Evolutionary conservation across 768 basidiomycete genomes (phyloP).

Genomic region (Mycena haematopus): DNA sequence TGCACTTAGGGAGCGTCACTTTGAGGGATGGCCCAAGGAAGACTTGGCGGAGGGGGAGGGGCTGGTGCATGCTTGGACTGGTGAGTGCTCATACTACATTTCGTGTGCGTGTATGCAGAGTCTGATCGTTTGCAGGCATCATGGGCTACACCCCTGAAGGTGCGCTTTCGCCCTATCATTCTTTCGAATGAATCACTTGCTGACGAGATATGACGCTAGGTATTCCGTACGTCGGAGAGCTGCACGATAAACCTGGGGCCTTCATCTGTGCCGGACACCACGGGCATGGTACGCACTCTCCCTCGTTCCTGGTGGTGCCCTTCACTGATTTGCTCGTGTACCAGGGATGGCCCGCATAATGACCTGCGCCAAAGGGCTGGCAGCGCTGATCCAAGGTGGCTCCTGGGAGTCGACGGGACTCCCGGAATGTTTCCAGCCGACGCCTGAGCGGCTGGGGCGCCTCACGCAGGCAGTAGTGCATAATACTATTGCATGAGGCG

Average conservation of each 20-base stretch:
- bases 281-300: conserved; percentile 36
- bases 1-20: conserved; percentile 32
- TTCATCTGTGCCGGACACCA: conserved; percentile 33
- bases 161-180: background rate
- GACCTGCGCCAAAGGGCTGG: conserved; percentile 34
- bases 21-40: conserved; percentile 34
- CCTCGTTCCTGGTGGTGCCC: background rate
- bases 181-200: background rate
- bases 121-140: conserved; percentile 28
- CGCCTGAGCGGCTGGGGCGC: conserved; percentile 31
- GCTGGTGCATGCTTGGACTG: conserved; percentile 27
- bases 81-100: conserved; percentile 9
- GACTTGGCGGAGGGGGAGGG: conserved; percentile 31
- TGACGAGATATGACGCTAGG: conserved; percentile 1
- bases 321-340: background rate
- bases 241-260: conserved; percentile 33
- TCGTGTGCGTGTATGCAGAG: background rate
- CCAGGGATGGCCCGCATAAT: conserved; percentile 35
- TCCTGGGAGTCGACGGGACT: conserved; percentile 36
- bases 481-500: no score
- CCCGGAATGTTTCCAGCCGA: conserved; percentile 40
- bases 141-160: conserved; percentile 34
- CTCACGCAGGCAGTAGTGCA: no score
- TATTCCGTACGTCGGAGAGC: conserved; percentile 37
- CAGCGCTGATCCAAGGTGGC: conserved; percentile 34